phyloP scores from a whole-genome alignment of 1,139 yeast genomes.

The Pneumocystis oryctolagi region DNA sequence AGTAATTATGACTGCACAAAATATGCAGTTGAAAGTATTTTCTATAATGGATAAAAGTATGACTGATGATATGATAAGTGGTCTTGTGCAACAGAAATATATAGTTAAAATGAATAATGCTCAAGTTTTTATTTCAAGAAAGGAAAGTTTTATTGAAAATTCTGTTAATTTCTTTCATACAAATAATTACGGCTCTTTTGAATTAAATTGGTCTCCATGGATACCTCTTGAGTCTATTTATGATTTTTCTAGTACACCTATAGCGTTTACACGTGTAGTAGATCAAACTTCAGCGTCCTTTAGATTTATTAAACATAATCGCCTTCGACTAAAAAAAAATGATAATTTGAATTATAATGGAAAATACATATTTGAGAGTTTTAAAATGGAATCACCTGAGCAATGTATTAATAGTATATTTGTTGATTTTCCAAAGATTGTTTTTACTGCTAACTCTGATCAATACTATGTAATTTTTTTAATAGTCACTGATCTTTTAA shows the following conservation, averaged over 20 bases:
- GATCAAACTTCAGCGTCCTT: conserved; percentile 50
- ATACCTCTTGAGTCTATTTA: conserved; percentile 50
- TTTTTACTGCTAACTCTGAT: conserved; percentile 52
- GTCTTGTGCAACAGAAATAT: conserved; percentile 51
- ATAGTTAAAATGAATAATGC: conserved; percentile 58
- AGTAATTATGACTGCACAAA: conserved; percentile 56
- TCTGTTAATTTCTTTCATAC: conserved; percentile 31
- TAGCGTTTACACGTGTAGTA: conserved; percentile 43
- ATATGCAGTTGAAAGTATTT: conserved; percentile 52
- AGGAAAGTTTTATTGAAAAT: conserved; percentile 32
- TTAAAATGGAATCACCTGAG: conserved; percentile 7
- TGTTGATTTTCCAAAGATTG: conserved; percentile 56
- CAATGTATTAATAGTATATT: conserved; percentile 32
- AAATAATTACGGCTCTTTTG: conserved; percentile 27
- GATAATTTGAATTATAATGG: conserved; percentile 11
- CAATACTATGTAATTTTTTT: conserved; percentile 59
- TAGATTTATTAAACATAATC: conserved; percentile 52
- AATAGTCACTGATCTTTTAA: conserved; percentile 47
- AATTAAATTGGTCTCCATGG: conserved; percentile 20
- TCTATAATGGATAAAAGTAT: conserved; percentile 36
- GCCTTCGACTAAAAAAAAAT: conserved; percentile 34
- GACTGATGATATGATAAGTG: conserved; percentile 35
- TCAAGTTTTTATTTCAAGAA: conserved; percentile 51
- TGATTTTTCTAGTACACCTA: conserved; percentile 36
- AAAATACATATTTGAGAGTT: conserved; percentile 13